A percentile compares a stretch with the other conserved stretches of the same genome.
Evolutionary conservation across 2,329 filamentous ascomycete genomes (phyloP).

Genomic region (Epichloe elymi): DNA sequence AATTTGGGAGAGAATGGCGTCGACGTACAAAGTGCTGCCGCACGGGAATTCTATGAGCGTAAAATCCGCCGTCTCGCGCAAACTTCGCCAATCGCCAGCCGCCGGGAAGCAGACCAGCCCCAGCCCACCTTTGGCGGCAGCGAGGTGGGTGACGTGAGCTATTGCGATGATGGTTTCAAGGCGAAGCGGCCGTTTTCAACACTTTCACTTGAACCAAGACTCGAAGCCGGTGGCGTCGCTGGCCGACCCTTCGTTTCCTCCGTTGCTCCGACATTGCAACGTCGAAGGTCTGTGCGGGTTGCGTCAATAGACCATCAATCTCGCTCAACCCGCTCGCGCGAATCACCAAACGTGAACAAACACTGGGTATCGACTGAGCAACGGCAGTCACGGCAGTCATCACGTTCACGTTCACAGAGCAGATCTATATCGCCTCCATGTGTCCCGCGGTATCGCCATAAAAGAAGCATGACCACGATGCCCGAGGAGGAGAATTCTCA

Average conservation of each 20-base stretch:
- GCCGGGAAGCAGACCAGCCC: not conserved
- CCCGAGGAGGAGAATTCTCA: not conserved
- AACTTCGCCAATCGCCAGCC: conserved; percentile 4
- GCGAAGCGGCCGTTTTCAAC: not conserved
- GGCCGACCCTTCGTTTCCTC: not conserved
- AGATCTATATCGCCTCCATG: conserved; percentile 7
- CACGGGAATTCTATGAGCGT: conserved; percentile 19
- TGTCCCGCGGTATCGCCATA: conserved; percentile 6
- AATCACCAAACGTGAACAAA: not conserved
- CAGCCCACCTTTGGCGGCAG: not conserved
- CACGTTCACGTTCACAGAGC: not conserved
- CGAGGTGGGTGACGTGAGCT: not conserved
- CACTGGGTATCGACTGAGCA: not conserved
- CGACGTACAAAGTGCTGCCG: conserved; percentile 18
- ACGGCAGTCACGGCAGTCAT: conserved; percentile 3
- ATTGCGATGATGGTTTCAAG: not conserved
- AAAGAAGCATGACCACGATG: not conserved
- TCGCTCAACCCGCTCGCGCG: not conserved
- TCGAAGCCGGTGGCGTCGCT: not conserved
- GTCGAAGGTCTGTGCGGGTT: not conserved
- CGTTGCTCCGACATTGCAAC: not conserved
- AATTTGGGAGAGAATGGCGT: conserved; percentile 31
- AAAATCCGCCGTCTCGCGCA: not conserved
- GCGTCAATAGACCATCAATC: not conserved
- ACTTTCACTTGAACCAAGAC: not conserved